These are phyloP conservation scores for Geotrichum aggregatum DNA, from an alignment of 1,139 yeast species.

Conservation along the genomic window DNA sequence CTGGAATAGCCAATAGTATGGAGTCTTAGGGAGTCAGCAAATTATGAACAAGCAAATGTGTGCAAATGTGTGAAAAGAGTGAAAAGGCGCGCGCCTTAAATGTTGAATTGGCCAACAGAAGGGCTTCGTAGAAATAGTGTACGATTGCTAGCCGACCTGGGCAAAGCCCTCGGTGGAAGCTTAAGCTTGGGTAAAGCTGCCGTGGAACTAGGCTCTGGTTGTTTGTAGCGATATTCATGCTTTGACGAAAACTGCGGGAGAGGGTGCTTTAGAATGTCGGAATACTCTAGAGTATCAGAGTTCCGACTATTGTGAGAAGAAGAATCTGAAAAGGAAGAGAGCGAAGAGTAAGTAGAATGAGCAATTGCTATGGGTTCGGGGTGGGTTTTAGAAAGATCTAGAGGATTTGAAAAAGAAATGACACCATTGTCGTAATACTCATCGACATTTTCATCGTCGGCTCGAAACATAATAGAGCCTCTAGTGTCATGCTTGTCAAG, in stretches of 20 bases:
- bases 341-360: conserved; percentile 5
- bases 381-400: background rate
- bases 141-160: background rate
- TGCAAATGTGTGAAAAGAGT: too few relatives aligned
- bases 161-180: background rate
- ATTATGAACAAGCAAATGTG: background rate
- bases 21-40: too few relatives aligned
- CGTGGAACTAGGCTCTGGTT: background rate
- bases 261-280: conserved; percentile 4
- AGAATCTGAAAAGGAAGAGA: conserved; percentile 13
- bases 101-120: background rate
- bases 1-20: background rate
- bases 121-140: background rate
- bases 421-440: conserved; percentile 2
- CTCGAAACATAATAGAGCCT: background rate
- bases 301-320: conserved; percentile 8
- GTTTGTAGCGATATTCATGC: conserved; percentile 9
- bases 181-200: background rate
- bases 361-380: conserved; percentile 5
- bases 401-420: conserved; percentile 1
- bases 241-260: background rate
- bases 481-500: background rate
- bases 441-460: conserved; percentile 2
- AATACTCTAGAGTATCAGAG: conserved; percentile 10
- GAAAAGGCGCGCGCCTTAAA: background rate